phyloP scores from a whole-genome alignment of 2,329 filamentous ascomycete species.

The Cercospora canescens region DNA sequence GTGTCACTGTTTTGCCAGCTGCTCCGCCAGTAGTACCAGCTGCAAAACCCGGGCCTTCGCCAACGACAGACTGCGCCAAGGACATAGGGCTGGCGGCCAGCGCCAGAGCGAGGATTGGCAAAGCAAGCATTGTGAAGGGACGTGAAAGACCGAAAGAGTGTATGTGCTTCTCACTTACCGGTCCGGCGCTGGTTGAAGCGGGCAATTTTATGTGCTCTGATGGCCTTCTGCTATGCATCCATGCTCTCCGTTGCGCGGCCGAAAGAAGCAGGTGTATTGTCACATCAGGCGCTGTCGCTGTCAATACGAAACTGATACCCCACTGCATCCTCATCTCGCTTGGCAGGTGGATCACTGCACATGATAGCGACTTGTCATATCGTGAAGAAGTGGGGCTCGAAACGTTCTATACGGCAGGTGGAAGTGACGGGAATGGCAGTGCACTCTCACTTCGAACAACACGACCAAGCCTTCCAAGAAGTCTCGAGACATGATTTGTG shows the following conservation, averaged over 20 bases:
- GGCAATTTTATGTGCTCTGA: not conserved
- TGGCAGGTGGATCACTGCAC: not conserved
- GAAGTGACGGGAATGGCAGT: not conserved
- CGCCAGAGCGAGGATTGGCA: slow-evolving; percentile 45
- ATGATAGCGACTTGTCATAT: not conserved
- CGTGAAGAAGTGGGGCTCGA: not conserved
- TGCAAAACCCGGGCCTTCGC: slow-evolving; percentile 51
- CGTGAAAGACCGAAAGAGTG: not conserved
- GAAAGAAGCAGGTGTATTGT: not conserved
- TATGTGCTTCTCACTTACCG: not conserved
- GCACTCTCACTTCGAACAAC: not conserved
- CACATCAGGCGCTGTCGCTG: not conserved
- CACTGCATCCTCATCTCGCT: slow-evolving; percentile 8
- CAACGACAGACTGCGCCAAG: slow-evolving; percentile 22
- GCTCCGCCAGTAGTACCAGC: slow-evolving; percentile 62
- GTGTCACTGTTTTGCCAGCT: slow-evolving; percentile 42
- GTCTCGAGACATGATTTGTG: not conserved
- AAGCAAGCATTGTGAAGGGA: slow-evolving; percentile 7
- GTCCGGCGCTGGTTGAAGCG: not conserved
- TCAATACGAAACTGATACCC: slow-evolving; percentile 5
- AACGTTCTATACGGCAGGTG: too few species aligned
- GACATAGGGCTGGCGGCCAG: slow-evolving; percentile 53
- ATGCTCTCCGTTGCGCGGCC: not conserved
- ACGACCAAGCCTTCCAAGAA: not conserved
- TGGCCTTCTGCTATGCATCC: too few species aligned